These are phyloP conservation scores for Nicotiana sylvestris DNA, from an alignment of 257 asterid genomes.

Conservation along the genomic window DNA sequence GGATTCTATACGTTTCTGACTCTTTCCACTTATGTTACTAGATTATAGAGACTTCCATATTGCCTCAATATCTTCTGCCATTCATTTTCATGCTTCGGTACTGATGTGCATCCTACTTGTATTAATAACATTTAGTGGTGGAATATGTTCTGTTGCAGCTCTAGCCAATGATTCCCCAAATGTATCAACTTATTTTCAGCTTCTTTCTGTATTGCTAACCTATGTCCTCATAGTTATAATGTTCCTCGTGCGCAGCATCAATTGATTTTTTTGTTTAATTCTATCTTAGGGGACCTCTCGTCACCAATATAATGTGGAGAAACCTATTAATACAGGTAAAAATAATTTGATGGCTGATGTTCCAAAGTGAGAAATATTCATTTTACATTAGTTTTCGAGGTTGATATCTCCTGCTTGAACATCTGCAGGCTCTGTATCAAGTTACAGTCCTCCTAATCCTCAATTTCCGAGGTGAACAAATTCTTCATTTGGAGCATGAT, in stretches of 20 bases:
- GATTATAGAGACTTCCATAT: background rate
- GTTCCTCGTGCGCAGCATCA: background rate
- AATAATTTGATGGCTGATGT: background rate
- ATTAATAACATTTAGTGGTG: background rate
- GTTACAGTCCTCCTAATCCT: conserved; percentile 77
- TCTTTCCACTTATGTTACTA: background rate
- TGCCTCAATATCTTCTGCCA: background rate
- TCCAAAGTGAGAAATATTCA: background rate
- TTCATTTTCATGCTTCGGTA: background rate
- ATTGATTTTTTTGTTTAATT: conserved; percentile 6
- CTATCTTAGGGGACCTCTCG: conserved; percentile 80
- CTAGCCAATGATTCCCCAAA: background rate
- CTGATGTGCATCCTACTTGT: background rate
- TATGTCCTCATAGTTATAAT: background rate
- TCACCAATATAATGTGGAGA: conserved; percentile 98
- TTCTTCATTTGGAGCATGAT: conserved; percentile 54
- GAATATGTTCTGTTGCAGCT: background rate
- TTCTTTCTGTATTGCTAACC: background rate
- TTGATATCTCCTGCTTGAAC: conserved; percentile 16
- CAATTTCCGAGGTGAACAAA: conserved; percentile 62
- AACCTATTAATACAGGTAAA: conserved; percentile 82
- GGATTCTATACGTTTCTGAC: background rate
- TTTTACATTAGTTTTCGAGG: conserved; percentile 5
- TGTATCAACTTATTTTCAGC: background rate
- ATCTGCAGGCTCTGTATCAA: conserved; percentile 79